Conservation (phyloP, 2,329 filamentous ascomycete genomes). For the Onygenales sp. region DNA sequence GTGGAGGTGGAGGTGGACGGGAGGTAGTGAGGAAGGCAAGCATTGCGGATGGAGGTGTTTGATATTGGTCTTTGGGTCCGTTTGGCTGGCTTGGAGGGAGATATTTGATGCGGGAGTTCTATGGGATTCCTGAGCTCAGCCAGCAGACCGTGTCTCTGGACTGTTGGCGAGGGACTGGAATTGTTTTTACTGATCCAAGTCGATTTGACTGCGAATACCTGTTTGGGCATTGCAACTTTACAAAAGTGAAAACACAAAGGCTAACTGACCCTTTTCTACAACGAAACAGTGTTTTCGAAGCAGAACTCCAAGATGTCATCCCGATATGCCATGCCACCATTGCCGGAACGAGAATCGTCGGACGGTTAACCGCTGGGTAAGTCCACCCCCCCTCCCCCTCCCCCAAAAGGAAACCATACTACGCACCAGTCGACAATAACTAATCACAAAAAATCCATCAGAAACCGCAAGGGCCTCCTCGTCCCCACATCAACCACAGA, state of each 20-base stretch:
- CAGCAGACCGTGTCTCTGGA: too few species aligned
- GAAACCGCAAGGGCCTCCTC: conserved; percentile 92
- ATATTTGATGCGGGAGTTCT: too few species aligned
- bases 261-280: conserved; percentile 4
- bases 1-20: too few species aligned
- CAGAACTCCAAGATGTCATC: conserved; percentile 93
- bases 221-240: background rate
- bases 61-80: too few species aligned
- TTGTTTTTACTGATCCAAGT: too few species aligned
- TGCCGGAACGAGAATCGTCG: conserved; percentile 90
- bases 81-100: too few species aligned
- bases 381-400: conserved; percentile 15
- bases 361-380: conserved; percentile 84
- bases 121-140: too few species aligned
- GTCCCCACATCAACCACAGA: conserved; percentile 94
- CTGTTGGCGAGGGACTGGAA: too few species aligned
- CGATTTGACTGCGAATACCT: too few species aligned
- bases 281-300: conserved; percentile 81
- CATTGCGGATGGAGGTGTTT: too few species aligned
- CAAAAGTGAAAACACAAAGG: background rate
- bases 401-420: too few species aligned
- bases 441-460: conserved; percentile 21
- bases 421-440: background rate
- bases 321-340: conserved; percentile 96
- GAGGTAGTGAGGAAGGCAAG: too few species aligned